Base-by-base conservation (phyloP, 805 yeast genomes). In the Maudiozyma barnettii region DNA sequence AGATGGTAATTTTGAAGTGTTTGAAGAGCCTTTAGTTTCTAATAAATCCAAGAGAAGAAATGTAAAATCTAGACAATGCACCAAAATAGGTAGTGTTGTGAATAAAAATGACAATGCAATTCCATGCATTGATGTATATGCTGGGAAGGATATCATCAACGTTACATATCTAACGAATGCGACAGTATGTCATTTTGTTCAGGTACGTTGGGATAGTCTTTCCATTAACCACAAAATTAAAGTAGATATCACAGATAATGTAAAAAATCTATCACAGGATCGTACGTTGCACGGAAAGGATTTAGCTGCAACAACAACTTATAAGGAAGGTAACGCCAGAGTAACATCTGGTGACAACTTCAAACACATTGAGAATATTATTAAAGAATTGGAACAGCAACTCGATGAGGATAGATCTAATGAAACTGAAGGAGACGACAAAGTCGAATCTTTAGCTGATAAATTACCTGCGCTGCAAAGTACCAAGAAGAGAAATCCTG, bases 1-100 rank as follows among this genome's bases (percentile, higher is more conserved):
- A 62, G 81, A 77, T 49, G 96, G 96, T 6, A 57, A 64, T 12
- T 69, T 85, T 7, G 96, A 89, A 61, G 58, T 86, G 1, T 90
- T 88, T 67, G 71, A 72, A 45, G 72, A 80, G 54, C 83, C 89
- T 5, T 68, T 69, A 52, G 55, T 62, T 13, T 51, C 54, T 23
- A 48, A 49, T 20, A 52, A 49, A 6, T 67, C 62, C n/a, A 74
- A 63, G 67, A 74, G 69, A 72, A 75, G 69, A 72, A 72, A 73
- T 54, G 55, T 68, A 59, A 52, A 76, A 54, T 80, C 90, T 2
- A 74, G 76, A 48, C 74, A 76, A 51, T 63, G 79, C 1, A 68
- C 71, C 45, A 71, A 73, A 19, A 65, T 64, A 5, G 58, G 85
- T 18, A 64, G 61, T 38, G 56, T 82, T n/a, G 52, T 67, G 9